Conservation (phyloP, 169 alveolate genomes). For the Cryptosporidium muris region DNA sequence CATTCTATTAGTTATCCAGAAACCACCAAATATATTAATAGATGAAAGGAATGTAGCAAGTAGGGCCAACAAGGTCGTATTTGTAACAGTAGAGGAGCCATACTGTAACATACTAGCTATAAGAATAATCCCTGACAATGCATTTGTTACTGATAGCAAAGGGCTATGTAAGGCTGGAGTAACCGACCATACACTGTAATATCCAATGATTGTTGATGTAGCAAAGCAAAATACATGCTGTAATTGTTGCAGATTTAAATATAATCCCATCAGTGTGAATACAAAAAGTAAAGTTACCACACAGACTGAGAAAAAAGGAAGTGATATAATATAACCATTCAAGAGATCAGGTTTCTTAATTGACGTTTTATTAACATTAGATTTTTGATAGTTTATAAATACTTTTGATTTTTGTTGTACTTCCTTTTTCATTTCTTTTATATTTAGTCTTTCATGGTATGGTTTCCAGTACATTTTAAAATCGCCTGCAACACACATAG, state of each 20-base stretch:
- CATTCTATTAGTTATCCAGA: slow-evolving; percentile 80
- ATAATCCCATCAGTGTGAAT: slow-evolving; percentile 23
- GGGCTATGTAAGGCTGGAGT: slow-evolving; percentile 81
- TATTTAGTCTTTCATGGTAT: slow-evolving; percentile 14
- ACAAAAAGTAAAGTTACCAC: neutral
- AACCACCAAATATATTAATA: slow-evolving; percentile 81
- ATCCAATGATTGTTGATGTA: slow-evolving; percentile 78
- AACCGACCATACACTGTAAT: slow-evolving; percentile 80
- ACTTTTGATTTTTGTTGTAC: slow-evolving; percentile 3
- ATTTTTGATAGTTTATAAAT: no score
- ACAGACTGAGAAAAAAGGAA: neutral
- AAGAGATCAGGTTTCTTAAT: no score
- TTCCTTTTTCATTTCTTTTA: slow-evolving; percentile 4
- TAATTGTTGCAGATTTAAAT: slow-evolving; percentile 27
- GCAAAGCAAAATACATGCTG: slow-evolving; percentile 67
- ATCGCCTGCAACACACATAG: slow-evolving; percentile 38
- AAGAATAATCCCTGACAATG: slow-evolving; percentile 80
- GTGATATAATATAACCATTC: neutral
- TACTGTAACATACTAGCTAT: slow-evolving; percentile 79
- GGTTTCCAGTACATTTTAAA: slow-evolving; percentile 25
- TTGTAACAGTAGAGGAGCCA: slow-evolving; percentile 45
- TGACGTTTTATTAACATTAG: no score
- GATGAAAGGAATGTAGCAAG: slow-evolving; percentile 74
- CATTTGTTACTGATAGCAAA: slow-evolving; percentile 82
- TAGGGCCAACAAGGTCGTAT: slow-evolving; percentile 50